These are phyloP conservation scores for Grosmannia clavigera DNA, from an alignment of 2,329 filamentous ascomycete species.

Conservation along the genomic window DNA sequence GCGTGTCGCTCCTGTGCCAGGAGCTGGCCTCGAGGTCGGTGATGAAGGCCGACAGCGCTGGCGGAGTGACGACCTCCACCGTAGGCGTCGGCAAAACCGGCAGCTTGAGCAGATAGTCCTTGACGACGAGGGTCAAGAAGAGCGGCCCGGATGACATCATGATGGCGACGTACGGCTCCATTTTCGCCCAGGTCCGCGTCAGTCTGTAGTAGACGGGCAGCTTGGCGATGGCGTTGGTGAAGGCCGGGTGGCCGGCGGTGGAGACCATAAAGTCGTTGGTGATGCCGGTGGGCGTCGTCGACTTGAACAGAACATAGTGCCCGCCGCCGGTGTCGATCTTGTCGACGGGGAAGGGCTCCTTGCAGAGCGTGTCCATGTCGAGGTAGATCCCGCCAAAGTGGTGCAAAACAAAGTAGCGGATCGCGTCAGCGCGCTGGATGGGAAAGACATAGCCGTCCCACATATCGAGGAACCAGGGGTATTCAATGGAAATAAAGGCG, in stretches of 20 bases:
- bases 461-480: slow-evolving; percentile 64
- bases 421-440: slow-evolving; percentile 66
- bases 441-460: slow-evolving; percentile 64
- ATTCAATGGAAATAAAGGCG: slow-evolving; percentile 60
- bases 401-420: slow-evolving; percentile 67
- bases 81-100: slow-evolving; percentile 19
- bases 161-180: slow-evolving; percentile 58
- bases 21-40: slow-evolving; percentile 21
- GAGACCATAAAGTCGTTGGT: slow-evolving; percentile 73
- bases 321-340: not conserved
- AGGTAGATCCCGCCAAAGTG: slow-evolving; percentile 74
- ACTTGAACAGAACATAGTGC: slow-evolving; percentile 16
- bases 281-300: slow-evolving; percentile 62
- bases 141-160: slow-evolving; percentile 70
- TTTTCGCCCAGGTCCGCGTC: slow-evolving; percentile 48
- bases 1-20: slow-evolving; percentile 34
- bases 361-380: slow-evolving; percentile 47
- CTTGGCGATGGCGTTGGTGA: slow-evolving; percentile 54
- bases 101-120: slow-evolving; percentile 51
- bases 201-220: slow-evolving; percentile 49
- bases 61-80: slow-evolving; percentile 18
- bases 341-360: slow-evolving; percentile 12
- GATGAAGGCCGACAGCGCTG: slow-evolving; percentile 18
- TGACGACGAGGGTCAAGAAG: slow-evolving; percentile 65
- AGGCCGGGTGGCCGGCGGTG: slow-evolving; percentile 61